phyloP scores from a whole-genome alignment of 2,329 filamentous ascomycete genomes.

The Aureobasidium sp. region DNA sequence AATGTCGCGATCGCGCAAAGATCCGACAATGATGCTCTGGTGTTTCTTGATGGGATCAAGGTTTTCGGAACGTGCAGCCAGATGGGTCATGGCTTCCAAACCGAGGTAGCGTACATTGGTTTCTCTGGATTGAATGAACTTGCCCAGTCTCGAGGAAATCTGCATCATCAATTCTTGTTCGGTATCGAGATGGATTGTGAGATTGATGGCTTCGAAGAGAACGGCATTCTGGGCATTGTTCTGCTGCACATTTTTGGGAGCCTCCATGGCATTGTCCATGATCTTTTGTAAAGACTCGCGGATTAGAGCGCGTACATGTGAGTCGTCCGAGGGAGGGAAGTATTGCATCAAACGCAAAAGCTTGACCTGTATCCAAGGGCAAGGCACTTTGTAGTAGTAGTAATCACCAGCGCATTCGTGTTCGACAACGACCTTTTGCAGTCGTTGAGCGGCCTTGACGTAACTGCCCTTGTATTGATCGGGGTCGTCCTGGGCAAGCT shows the following conservation, averaged over 20 bases:
- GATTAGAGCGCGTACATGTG: slow-evolving; percentile 83
- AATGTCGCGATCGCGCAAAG: slow-evolving; percentile 90
- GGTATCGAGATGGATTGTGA: slow-evolving; percentile 95
- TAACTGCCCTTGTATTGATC: slow-evolving; percentile 93
- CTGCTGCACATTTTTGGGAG: slow-evolving; percentile 97
- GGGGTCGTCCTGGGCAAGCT: slow-evolving; percentile 86
- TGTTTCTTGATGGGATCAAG: slow-evolving; percentile 97
- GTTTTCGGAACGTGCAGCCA: slow-evolving; percentile 87
- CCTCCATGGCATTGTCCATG: slow-evolving; percentile 82
- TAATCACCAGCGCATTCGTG: slow-evolving; percentile 86
- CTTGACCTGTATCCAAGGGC: slow-evolving; percentile 97
- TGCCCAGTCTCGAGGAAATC: slow-evolving; percentile 81
- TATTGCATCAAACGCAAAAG: slow-evolving; percentile 87
- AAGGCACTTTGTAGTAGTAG: slow-evolving; percentile 98
- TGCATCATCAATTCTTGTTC: slow-evolving; percentile 94
- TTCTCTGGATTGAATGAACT: slow-evolving; percentile 93
- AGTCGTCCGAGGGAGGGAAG: slow-evolving; percentile 92
- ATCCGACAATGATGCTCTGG: slow-evolving; percentile 91
- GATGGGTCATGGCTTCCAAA: slow-evolving; percentile 94
- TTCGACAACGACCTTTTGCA: slow-evolving; percentile 87
- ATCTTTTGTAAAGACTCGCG: slow-evolving; percentile 87
- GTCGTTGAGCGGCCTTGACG: slow-evolving; percentile 79
- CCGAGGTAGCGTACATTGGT: slow-evolving; percentile 96
- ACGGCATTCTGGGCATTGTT: slow-evolving; percentile 99
- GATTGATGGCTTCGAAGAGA: slow-evolving; percentile 95